Conservation (phyloP, 371 early-diverging fungal species). For the Coemansia sp. region DNA sequence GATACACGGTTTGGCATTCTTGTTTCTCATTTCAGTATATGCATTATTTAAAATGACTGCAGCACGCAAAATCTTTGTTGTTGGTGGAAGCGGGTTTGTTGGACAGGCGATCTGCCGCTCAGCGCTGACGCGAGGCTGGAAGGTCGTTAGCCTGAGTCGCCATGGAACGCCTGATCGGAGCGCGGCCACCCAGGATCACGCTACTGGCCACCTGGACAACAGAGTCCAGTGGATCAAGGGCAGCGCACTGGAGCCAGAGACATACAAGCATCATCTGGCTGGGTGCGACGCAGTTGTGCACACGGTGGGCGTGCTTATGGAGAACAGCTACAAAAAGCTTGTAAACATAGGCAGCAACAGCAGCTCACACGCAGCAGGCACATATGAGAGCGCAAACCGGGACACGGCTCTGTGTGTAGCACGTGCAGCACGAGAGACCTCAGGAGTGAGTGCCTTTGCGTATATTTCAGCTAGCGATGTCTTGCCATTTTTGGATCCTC, state of each 20-base stretch:
- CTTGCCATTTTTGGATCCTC: conserved; percentile 66
- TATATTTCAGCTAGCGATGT: conserved; percentile 70
- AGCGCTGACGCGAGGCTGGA: conserved; percentile 69
- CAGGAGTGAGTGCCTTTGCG: conserved; percentile 60
- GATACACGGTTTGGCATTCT: not conserved
- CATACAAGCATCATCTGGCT: conserved; percentile 56
- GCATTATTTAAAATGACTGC: conserved; percentile 8
- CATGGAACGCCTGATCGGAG: conserved; percentile 19
- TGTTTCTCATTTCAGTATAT: not conserved
- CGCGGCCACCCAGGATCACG: conserved; percentile 55
- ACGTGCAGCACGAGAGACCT: conserved; percentile 23
- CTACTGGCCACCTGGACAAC: conserved; percentile 6
- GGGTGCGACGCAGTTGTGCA: conserved; percentile 70
- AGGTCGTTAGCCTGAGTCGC: conserved; percentile 73
- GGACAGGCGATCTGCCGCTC: conserved; percentile 64
- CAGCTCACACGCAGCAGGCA: conserved; percentile 51
- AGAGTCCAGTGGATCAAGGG: conserved; percentile 66
- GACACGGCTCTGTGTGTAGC: conserved; percentile 58
- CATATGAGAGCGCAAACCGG: conserved; percentile 67
- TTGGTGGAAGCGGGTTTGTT: conserved; percentile 71
- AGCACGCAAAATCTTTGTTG: conserved; percentile 61
- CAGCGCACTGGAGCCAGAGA: conserved; percentile 63
- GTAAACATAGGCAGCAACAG: conserved; percentile 50
- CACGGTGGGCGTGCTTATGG: conserved; percentile 69
- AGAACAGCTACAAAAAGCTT: conserved; percentile 66